Percentiles rank a stretch among this genome's conserved stretches.
phyloP scores from a whole-genome alignment of 1,284 basidiomycete species.

The Apiotrichum laibachii region DNA sequence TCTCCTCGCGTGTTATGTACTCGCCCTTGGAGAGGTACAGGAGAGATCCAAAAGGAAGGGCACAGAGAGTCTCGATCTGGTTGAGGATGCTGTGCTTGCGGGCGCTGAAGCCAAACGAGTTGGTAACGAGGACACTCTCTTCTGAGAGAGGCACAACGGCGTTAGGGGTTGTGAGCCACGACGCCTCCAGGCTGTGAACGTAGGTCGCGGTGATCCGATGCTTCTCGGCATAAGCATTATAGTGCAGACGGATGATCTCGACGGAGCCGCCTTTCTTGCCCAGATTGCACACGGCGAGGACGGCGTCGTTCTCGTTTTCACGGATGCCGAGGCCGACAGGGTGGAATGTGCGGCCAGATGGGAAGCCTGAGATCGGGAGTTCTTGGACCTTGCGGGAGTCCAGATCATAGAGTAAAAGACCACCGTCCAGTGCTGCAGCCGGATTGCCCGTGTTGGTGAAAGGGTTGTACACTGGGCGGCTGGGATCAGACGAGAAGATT shows the following conservation, averaged over 20 bases:
- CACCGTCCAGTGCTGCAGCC: not conserved
- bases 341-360: not conserved
- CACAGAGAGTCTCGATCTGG: slow-evolving; percentile 7
- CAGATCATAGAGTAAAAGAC: slow-evolving; percentile 5
- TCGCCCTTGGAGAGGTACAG: not conserved
- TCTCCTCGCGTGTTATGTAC: slow-evolving; percentile 4
- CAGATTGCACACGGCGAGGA: slow-evolving; percentile 13
- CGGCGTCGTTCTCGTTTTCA: not conserved
- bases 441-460: slow-evolving; percentile 3
- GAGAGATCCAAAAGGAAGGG: slow-evolving; percentile 1
- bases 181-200: slow-evolving; percentile 1
- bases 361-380: not conserved
- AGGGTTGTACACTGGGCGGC: slow-evolving; percentile 8
- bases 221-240: too few species aligned
- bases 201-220: not conserved
- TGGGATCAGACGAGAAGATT: slow-evolving; percentile 11
- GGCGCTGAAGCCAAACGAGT: slow-evolving; percentile 2
- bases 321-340: slow-evolving; percentile 11
- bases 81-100: not conserved
- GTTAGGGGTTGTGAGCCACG: slow-evolving; percentile 5
- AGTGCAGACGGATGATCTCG: slow-evolving; percentile 12
- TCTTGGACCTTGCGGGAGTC: not conserved
- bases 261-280: slow-evolving; percentile 2
- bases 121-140: slow-evolving; percentile 13
- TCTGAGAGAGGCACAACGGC: slow-evolving; percentile 12